A percentile compares a stretch with the other conserved stretches of the same genome.
Conservation (phyloP, 495 filamentous ascomycete species). For the Collariella sp. region DNA sequence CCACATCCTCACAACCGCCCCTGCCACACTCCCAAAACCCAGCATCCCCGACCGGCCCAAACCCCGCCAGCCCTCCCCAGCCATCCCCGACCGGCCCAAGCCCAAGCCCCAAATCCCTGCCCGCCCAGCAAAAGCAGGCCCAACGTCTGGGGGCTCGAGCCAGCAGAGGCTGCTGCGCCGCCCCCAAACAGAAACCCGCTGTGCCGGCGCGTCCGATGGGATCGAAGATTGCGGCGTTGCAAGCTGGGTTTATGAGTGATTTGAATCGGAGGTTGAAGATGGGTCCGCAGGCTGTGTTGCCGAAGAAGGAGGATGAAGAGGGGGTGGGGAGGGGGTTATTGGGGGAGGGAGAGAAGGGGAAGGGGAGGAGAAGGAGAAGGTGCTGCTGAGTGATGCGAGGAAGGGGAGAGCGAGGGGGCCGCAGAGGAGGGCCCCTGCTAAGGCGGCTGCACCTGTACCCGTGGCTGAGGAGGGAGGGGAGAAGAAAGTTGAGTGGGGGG, state of each 20-base stretch:
- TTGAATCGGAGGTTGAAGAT: slow-evolving; percentile 76
- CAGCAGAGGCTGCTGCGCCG: slow-evolving; percentile 33
- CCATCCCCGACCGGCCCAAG: slow-evolving; percentile 35
- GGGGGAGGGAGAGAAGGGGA: slow-evolving; percentile 71
- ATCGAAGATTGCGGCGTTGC: slow-evolving; percentile 80
- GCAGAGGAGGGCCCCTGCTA: slow-evolving; percentile 58
- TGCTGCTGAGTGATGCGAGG: slow-evolving; percentile 71
- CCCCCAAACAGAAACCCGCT: slow-evolving; percentile 59
- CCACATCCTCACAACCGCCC: no score
- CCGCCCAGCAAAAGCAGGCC: slow-evolving; percentile 53
- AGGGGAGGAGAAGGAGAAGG: slow-evolving; percentile 59
- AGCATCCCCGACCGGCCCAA: slow-evolving; percentile 18
- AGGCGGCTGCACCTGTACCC: slow-evolving; percentile 20
- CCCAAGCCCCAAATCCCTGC: slow-evolving; percentile 70
- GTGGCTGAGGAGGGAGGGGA: slow-evolving; percentile 17
- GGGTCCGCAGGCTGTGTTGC: slow-evolving; percentile 62
- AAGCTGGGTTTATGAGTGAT: slow-evolving; percentile 84
- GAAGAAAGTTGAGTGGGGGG: slow-evolving; percentile 17
- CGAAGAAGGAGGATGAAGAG: slow-evolving; percentile 55
- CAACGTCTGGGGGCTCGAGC: slow-evolving; percentile 26
- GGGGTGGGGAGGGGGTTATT: slow-evolving; percentile 66
- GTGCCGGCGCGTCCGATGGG: slow-evolving; percentile 74
- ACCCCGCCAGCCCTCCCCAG: slow-evolving; percentile 21
- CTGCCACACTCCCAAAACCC: slow-evolving; percentile 9
- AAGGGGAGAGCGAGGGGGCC: slow-evolving; percentile 88